These are phyloP conservation scores for Aurantiochytrium sp. DNA, from an alignment of 108 stramenopile genomes.

Conservation along the genomic window DNA sequence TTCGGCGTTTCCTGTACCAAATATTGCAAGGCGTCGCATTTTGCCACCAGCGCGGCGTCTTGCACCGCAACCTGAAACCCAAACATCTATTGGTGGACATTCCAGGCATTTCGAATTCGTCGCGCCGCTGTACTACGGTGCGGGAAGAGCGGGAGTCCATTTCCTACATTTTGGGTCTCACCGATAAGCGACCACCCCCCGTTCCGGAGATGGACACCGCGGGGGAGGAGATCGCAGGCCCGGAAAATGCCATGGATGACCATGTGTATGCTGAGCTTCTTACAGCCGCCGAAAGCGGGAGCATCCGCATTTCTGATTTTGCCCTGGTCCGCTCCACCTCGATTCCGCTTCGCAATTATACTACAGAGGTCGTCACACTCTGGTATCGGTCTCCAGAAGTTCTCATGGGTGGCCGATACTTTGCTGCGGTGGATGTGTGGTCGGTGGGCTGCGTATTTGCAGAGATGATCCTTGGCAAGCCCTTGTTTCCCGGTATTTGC, in stretches of 20 bases:
- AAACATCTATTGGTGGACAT: conserved; percentile 84
- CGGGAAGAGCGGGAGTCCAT: neutral
- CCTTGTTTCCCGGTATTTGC: conserved; percentile 69
- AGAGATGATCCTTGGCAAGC: conserved; percentile 60
- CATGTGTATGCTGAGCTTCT: conserved; percentile 65
- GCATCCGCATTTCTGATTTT: conserved; percentile 66
- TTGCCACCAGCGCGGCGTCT: conserved; percentile 92
- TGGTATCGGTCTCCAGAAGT: conserved; percentile 99
- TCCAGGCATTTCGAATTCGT: neutral
- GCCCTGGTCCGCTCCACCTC: conserved; percentile 81
- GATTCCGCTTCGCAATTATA: conserved; percentile 47
- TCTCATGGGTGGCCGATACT: conserved; percentile 87
- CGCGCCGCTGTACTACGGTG: neutral
- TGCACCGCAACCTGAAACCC: conserved; percentile 88
- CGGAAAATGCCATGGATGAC: conserved; percentile 30
- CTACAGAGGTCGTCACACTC: conserved; percentile 79
- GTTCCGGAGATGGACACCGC: neutral
- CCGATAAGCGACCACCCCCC: conserved; percentile 25
- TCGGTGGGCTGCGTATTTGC: conserved; percentile 93
- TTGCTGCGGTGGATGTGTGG: conserved; percentile 98
- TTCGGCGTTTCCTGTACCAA: conserved; percentile 75
- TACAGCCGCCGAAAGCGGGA: neutral
- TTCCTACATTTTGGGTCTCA: neutral
- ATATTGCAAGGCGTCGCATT: conserved; percentile 91
- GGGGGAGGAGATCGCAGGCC: neutral